Percentiles rank a stretch among this genome's conserved stretches.
These are phyloP conservation scores for Avena sativa DNA, from an alignment of 176 grass and related monocot genomes.

Conservation along the genomic window DNA sequence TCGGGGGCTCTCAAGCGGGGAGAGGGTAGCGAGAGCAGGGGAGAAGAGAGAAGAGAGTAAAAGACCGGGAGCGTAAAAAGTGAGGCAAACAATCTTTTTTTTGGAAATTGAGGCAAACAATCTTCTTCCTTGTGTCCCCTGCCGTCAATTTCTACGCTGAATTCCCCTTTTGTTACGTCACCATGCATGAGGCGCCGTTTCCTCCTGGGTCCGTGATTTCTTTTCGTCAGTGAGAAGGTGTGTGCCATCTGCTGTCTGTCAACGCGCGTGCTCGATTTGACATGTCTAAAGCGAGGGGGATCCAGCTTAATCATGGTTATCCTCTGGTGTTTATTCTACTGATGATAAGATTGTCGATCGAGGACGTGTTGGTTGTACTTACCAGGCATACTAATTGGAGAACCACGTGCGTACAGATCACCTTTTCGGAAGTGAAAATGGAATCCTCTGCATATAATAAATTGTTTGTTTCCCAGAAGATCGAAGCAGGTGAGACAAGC, in stretches of 20 bases:
- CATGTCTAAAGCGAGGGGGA: not conserved
- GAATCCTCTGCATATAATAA: not conserved
- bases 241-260: not conserved
- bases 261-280: slow-evolving; percentile 11
- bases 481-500: slow-evolving; percentile 28
- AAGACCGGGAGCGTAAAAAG: too few species aligned
- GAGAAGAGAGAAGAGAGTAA: too few species aligned
- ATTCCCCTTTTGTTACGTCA: not conserved
- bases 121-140: too few species aligned
- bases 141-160: not conserved
- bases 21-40: too few species aligned
- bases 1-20: too few species aligned
- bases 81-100: too few species aligned
- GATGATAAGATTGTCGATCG: not conserved
- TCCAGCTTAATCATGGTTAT: slow-evolving; percentile 5
- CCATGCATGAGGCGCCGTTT: not conserved
- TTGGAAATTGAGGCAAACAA: too few species aligned
- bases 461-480: slow-evolving; percentile 1
- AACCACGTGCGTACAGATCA: not conserved
- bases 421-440: slow-evolving; percentile 4
- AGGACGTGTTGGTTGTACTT: not conserved
- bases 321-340: not conserved
- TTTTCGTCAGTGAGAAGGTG: not conserved
- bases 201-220: not conserved
- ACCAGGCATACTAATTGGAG: slow-evolving; percentile 20